Evolutionary conservation across 228 moss, liverwort and hornwort genomes (phyloP).

Genomic region (Sphagnum magellanicum): DNA sequence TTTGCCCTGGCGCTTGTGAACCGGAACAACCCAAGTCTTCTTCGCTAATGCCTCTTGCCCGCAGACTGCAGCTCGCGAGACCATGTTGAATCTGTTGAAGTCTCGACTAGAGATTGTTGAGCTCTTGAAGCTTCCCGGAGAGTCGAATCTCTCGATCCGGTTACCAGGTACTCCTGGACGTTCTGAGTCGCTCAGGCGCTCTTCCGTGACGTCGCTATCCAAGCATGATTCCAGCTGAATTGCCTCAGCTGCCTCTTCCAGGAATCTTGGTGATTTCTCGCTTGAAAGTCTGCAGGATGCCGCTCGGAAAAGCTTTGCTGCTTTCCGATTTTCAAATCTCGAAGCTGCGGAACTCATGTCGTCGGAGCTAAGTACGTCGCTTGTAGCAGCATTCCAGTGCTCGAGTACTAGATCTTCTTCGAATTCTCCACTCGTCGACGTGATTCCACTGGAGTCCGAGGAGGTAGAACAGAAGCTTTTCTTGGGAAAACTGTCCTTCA

Average conservation of each 20-base stretch:
- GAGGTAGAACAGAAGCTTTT: conserved; percentile 1
- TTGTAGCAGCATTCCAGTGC: background rate
- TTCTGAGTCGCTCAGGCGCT: background rate
- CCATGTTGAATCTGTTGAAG: too few relatives aligned
- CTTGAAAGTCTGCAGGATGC: background rate
- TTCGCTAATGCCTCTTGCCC: conserved; percentile 4
- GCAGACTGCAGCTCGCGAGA: background rate
- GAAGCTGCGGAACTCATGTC: background rate
- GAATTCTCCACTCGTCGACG: background rate
- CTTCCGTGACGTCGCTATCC: conserved; percentile 2
- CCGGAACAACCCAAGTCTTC: conserved; percentile 3
- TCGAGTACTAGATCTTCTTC: background rate
- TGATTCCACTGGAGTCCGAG: background rate
- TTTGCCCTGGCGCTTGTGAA: background rate
- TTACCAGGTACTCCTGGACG: background rate
- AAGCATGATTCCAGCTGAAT: background rate
- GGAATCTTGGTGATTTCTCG: background rate
- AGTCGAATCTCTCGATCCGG: background rate
- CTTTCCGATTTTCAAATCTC: background rate
- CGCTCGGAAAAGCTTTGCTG: background rate
- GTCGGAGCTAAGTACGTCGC: background rate
- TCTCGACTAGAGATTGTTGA: background rate
- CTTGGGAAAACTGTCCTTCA: background rate
- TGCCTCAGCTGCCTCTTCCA: background rate
- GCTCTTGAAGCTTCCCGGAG: background rate